Evolutionary conservation across 2,329 filamentous ascomycete genomes (phyloP).

Genomic region (Lasiodiplodia hormozganensis): DNA sequence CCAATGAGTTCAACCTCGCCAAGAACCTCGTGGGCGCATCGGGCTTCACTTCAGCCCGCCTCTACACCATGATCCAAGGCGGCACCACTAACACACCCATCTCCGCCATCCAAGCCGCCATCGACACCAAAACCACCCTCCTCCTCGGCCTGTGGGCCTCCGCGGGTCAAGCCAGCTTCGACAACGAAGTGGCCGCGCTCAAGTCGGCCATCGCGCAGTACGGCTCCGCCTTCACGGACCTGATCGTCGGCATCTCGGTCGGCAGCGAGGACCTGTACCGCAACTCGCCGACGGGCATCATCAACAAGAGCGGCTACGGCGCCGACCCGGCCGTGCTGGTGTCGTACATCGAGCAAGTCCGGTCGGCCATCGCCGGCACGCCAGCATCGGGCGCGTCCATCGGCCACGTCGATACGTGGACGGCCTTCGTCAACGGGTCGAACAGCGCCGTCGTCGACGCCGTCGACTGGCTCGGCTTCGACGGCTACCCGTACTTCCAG

Average conservation of each 20-base stretch:
- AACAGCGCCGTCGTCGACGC: constrained; percentile 74
- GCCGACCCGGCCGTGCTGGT: constrained; percentile 67
- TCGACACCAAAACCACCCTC: constrained; percentile 77
- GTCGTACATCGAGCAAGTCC: constrained; percentile 74
- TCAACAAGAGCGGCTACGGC: constrained; percentile 68
- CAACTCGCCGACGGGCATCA: constrained; percentile 70
- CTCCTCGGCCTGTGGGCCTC: constrained; percentile 87
- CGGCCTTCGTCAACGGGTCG: constrained; percentile 68
- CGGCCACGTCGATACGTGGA: constrained; percentile 93
- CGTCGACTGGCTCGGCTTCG: constrained; percentile 81
- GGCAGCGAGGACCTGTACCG: constrained; percentile 77
- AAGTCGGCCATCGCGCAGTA: constrained; percentile 72
- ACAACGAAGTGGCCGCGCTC: constrained; percentile 77
- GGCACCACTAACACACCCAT: constrained; percentile 71
- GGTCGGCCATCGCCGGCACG: constrained; percentile 69
- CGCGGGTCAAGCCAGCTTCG: constrained; percentile 66
- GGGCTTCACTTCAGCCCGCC: constrained; percentile 72
- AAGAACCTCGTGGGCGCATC: constrained; percentile 68
- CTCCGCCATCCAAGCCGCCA: constrained; percentile 78
- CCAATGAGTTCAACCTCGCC: constrained; percentile 72
- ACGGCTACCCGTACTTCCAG: constrained; percentile 87
- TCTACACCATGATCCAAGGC: constrained; percentile 79
- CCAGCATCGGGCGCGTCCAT: constrained; percentile 63
- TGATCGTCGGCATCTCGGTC: constrained; percentile 83
- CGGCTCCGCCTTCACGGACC: constrained; percentile 67